These are phyloP conservation scores for Sorghum bicolor DNA, from an alignment of 176 grass and related monocot genomes.

Conservation along the genomic window Sorghum_bicolor_NCBIv3 NC_012873.2:6639001-6639500, in stretches of 20 bases:
- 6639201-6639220: background rate
- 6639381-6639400: no score
- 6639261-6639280: background rate
- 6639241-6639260: no score
- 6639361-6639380: no score
- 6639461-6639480: no score
- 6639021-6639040: constrained; percentile 26
- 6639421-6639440: no score
- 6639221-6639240: background rate
- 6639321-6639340: no score
- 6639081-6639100: background rate
- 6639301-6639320: background rate
- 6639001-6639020: constrained; percentile 5
- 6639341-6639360: no score
- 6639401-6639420: no score
- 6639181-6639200: background rate
- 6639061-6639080: constrained; percentile 29
- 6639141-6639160: background rate
- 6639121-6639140: constrained; percentile 1
- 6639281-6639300: background rate
- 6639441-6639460: no score
- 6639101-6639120: constrained; percentile 19
- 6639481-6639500: no score
- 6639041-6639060: constrained; percentile 25
- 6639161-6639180: background rate